phyloP scores from a whole-genome alignment of 331 rosid species.

The Acacia concinna region DNA sequence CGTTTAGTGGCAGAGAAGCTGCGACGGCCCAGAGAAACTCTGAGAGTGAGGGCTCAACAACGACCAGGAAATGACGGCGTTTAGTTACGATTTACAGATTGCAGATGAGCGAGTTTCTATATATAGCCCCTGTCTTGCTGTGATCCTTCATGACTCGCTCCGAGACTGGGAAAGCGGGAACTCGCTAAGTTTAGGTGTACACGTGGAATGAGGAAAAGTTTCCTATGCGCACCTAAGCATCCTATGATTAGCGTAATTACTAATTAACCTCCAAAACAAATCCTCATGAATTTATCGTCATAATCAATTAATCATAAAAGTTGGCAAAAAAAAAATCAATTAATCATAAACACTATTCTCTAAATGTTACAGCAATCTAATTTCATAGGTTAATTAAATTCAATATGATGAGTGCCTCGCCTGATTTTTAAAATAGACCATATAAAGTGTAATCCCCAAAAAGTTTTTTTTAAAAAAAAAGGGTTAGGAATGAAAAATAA shows the following conservation, averaged over 20 bases:
- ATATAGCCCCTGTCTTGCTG: too few species aligned
- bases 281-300: not conserved
- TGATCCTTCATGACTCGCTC: not conserved
- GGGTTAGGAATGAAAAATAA: too few species aligned
- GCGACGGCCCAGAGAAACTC: constrained; percentile 40
- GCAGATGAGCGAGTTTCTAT: not conserved
- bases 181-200: not conserved
- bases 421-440: not conserved
- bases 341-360: too few species aligned
- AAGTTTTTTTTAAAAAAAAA: too few species aligned
- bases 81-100: too few species aligned
- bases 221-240: too few species aligned
- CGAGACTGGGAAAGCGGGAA: not conserved
- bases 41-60: constrained; percentile 25
- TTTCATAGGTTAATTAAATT: not conserved
- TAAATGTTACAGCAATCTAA: not conserved
- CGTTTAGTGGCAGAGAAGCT: constrained; percentile 21
- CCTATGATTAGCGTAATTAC: too few species aligned
- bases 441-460: not conserved
- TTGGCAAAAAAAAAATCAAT: too few species aligned
- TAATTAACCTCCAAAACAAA: too few species aligned
- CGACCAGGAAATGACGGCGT: constrained; percentile 27
- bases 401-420: not conserved
- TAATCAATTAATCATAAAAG: too few species aligned
- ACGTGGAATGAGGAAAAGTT: not conserved